phyloP scores from a whole-genome alignment of 2,329 filamentous ascomycete genomes.

The Boeremia exigua region DNA sequence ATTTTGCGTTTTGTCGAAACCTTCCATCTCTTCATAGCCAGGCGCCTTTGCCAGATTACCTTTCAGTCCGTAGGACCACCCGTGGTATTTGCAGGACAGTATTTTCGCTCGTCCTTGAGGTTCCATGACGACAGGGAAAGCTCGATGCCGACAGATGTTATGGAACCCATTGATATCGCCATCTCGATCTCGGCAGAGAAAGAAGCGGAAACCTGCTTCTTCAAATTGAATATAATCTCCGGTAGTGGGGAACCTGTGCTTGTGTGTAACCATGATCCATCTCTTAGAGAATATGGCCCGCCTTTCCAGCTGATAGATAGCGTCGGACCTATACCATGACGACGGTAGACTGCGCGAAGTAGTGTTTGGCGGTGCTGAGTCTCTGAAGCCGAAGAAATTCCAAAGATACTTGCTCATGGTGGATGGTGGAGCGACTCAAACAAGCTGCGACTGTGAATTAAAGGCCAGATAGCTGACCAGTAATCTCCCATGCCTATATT shows the following conservation, averaged over 20 bases:
- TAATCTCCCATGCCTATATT: no score
- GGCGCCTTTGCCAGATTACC: conserved; percentile 50
- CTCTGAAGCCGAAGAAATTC: background rate
- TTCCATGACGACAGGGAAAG: conserved; percentile 35
- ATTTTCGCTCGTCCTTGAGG: conserved; percentile 30
- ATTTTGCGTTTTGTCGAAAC: conserved; percentile 45
- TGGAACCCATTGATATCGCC: conserved; percentile 38
- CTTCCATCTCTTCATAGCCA: conserved; percentile 41
- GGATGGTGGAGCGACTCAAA: background rate
- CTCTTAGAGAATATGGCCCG: conserved; percentile 52
- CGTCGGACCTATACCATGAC: conserved; percentile 2
- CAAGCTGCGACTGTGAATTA: no score
- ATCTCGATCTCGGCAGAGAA: conserved; percentile 29
- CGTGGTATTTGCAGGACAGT: conserved; percentile 46
- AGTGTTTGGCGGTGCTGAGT: background rate
- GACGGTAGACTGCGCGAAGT: conserved; percentile 2
- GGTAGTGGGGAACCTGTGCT: conserved; percentile 26
- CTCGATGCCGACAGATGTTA: conserved; percentile 47
- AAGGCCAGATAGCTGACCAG: no score
- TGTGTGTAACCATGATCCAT: conserved; percentile 48
- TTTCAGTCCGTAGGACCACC: conserved; percentile 49
- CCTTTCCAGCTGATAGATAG: conserved; percentile 52
- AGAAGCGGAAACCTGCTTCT: conserved; percentile 28
- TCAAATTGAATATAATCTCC: conserved; percentile 28
- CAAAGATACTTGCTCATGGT: conserved; percentile 6